Conservation (phyloP, 2,329 filamentous ascomycete genomes). For the Nannizzia gypsea region DNA sequence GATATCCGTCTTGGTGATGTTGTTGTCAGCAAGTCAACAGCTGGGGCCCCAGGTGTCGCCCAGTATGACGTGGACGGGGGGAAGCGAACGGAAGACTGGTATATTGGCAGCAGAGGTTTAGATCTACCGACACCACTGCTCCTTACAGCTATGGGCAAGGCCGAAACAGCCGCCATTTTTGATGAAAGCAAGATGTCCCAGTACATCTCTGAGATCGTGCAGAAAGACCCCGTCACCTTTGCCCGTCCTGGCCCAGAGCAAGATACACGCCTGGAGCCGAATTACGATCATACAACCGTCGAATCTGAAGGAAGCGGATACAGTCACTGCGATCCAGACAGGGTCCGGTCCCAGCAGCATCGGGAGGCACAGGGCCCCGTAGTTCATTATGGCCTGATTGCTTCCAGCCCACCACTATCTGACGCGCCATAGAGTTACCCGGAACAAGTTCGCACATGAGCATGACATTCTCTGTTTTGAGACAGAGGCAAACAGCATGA, state of each 20-base stretch:
- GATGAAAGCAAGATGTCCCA: not conserved
- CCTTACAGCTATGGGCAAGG: constrained; percentile 15
- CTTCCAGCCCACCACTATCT: not conserved
- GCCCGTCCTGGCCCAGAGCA: constrained; percentile 10
- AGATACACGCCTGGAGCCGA: constrained; percentile 18
- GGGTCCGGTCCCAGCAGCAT: not conserved
- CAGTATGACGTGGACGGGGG: constrained; percentile 12
- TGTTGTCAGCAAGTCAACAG: constrained; percentile 7
- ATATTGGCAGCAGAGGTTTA: constrained; percentile 8
- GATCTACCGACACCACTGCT: constrained; percentile 13
- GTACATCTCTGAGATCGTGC: not conserved
- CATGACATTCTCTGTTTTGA: constrained; percentile 11
- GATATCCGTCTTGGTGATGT: constrained; percentile 19
- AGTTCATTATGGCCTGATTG: constrained; percentile 5
- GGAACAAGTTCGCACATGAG: not conserved
- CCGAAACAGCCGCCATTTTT: no score
- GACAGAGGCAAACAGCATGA: constrained; percentile 14
- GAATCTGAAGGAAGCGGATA: constrained; percentile 5
- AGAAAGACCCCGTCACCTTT: not conserved
- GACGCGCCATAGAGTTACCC: not conserved
- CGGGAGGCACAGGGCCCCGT: not conserved
- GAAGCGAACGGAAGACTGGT: constrained; percentile 4
- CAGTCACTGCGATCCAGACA: not conserved
- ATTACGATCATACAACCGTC: constrained; percentile 16
- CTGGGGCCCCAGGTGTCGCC: constrained; percentile 8